Evolutionary conservation across 2,329 filamentous ascomycete species (phyloP), one percentile per base, ranked within the genome.

Genomic region (Venturia aucupariae): DNA sequence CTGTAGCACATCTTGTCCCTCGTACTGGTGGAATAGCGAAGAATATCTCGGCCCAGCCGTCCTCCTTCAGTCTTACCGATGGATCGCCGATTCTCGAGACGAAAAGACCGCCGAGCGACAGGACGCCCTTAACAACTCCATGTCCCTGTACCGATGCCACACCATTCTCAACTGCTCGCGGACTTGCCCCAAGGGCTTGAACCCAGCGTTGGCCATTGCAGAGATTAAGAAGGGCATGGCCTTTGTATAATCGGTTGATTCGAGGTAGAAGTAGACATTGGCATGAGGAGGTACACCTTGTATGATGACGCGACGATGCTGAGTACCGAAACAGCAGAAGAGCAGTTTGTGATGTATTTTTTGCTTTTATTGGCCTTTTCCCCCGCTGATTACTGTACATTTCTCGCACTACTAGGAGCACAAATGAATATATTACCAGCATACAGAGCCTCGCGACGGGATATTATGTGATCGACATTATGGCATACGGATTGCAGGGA

Each of bases 11-110:
- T 96, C 93, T 59, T 99, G 94, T 84, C 94, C 94, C n/a, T 97
- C 92, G 22, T 99, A 99, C 84, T 99, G 94, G 94, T 99, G 94
- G 94, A 99, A 99, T 83, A 87, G 89, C 71, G 92, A 97, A 80
- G 92, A 97, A 79, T 99, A 99, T 82, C 90, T 99, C 61, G 94
- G 94, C 68, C 94, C 94, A 66, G 94, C 94, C 70, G 90, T 99
- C 67, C 89, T 99, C 63, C 86, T 99, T 70, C 94, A 99, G 81
- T 96, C 92, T 10, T 99, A 97, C 86, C 87, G 93, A 75, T 99
- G 94, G 94, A 84, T 99, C 70, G 89, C 88, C 74, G 94, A 99
- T 77, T 95, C 90, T 54, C 89, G 94, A 78, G 94, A 99, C 76
- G 89, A 97, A 85, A 87, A 85, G 78, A 95, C 83, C 72, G 87